Evolutionary conservation across 83 land plant genomes (phyloP), one percentile per base, ranked within the genome.

Genomic region (Picea abies): DNA sequence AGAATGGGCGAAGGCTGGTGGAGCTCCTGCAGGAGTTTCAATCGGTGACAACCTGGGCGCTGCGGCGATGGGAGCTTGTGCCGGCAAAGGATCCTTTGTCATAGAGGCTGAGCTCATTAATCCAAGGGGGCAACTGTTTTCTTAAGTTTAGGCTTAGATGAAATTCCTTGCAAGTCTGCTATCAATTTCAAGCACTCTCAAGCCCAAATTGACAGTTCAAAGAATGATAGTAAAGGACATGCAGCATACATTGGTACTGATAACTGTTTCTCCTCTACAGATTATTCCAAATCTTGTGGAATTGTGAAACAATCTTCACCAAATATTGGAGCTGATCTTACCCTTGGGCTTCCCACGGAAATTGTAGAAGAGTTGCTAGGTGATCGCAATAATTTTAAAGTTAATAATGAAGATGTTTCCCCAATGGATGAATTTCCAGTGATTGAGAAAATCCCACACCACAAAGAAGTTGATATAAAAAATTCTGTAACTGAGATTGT

Each of bases 281-380:
- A 79, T 79, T 23, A 60, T 16, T 10, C 44, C 23, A 79, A 44
- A 17, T 11, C 65, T 32, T 32, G 35, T 79, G 17, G 22, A 79
- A 32, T 5, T 61, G 20, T 61, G 15, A 22, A 79, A 29, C 80
- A 61, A 79, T 7, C 65, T 79, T 79, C 44, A 12, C 65, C 60
- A 26, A 35, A 15, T 35, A 37, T 79, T 52, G 66, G 66, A 60
- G 80, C 23, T 79, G 80, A 79, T 35, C 80, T 79, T 63, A 79
- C 65, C 15, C 80, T 61, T 79, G 66, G 66, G 49, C 80, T 62
- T 79, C 49, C 66, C 25, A 79, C 61, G 49, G 49, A 19, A 14
- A 12, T 62, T 60, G 66, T 32, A 22, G 61, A 49, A 60, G 47
- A 60, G 7, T 79, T 63, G 10, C n/a, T 17, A 35, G 63, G 66